These are phyloP conservation scores for Colletotrichum chrysophilum DNA, from an alignment of 2,329 filamentous ascomycete species.

Conservation along the genomic window DNA sequence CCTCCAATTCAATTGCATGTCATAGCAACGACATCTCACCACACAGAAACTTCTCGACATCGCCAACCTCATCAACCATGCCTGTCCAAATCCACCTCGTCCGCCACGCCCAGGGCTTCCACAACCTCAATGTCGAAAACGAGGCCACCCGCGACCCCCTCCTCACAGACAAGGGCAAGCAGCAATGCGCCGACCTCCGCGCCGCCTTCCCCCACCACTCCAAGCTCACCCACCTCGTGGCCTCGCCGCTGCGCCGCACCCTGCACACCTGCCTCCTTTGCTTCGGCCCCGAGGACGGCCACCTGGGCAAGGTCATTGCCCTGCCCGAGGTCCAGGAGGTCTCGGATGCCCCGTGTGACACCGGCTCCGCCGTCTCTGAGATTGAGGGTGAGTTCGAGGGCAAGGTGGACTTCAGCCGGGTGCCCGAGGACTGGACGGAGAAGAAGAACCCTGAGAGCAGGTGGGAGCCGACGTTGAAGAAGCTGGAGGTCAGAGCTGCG, in stretches of 20 bases:
- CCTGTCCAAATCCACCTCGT: constrained; percentile 67
- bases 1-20: not conserved
- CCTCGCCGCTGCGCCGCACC: constrained; percentile 82
- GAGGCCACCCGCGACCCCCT: constrained; percentile 78
- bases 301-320: constrained; percentile 57
- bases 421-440: constrained; percentile 73
- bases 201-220: constrained; percentile 68
- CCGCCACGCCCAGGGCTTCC: constrained; percentile 79
- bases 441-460: constrained; percentile 55
- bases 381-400: constrained; percentile 67
- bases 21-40: not conserved
- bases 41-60: not conserved
- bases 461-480: constrained; percentile 52
- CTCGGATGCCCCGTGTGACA: constrained; percentile 76
- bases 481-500: constrained; percentile 66
- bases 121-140: constrained; percentile 77
- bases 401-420: constrained; percentile 66
- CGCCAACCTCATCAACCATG: constrained; percentile 37
- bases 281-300: constrained; percentile 60
- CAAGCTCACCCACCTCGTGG: constrained; percentile 71
- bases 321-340: constrained; percentile 83
- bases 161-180: constrained; percentile 76
- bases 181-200: constrained; percentile 73
- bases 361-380: constrained; percentile 62
- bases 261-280: constrained; percentile 76